phyloP scores from a whole-genome alignment of 768 basidiomycete genomes.

The Leccinum boreale region DNA sequence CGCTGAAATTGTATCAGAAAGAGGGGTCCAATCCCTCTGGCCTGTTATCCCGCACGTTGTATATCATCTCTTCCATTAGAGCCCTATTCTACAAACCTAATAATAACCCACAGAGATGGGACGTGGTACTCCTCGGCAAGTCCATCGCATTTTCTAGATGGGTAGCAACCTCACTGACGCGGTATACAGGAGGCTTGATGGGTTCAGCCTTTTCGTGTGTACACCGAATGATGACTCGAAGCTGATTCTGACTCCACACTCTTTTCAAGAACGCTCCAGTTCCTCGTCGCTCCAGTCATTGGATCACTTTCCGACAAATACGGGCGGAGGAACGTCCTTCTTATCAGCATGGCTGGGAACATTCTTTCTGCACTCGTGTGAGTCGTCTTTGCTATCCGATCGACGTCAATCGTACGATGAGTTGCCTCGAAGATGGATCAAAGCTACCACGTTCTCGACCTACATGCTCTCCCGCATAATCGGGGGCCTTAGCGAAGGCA shows the following conservation, averaged over 20 bases:
- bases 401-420: background rate
- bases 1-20: constrained; percentile 40
- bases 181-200: constrained; percentile 71
- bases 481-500: constrained; percentile 94
- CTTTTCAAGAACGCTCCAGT: constrained; percentile 69
- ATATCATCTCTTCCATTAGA: constrained; percentile 63
- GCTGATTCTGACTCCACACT: constrained; percentile 29
- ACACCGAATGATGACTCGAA: constrained; percentile 28
- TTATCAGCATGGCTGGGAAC: constrained; percentile 91
- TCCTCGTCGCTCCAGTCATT: constrained; percentile 77
- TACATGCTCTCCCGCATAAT: constrained; percentile 89
- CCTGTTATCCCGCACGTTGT: constrained; percentile 70
- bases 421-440: constrained; percentile 64
- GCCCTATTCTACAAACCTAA: constrained; percentile 59
- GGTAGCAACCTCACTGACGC: constrained; percentile 5
- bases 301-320: constrained; percentile 85
- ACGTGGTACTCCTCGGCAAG: constrained; percentile 86
- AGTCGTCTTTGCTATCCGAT: constrained; percentile 25
- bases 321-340: constrained; percentile 80
- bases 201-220: constrained; percentile 90
- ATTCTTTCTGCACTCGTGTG: constrained; percentile 85
- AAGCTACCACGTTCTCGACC: constrained; percentile 85
- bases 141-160: background rate
- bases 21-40: constrained; percentile 70
- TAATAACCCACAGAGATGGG: constrained; percentile 77